phyloP scores from a whole-genome alignment of 208 protist species.

The Leishmania lainsoni region DNA sequence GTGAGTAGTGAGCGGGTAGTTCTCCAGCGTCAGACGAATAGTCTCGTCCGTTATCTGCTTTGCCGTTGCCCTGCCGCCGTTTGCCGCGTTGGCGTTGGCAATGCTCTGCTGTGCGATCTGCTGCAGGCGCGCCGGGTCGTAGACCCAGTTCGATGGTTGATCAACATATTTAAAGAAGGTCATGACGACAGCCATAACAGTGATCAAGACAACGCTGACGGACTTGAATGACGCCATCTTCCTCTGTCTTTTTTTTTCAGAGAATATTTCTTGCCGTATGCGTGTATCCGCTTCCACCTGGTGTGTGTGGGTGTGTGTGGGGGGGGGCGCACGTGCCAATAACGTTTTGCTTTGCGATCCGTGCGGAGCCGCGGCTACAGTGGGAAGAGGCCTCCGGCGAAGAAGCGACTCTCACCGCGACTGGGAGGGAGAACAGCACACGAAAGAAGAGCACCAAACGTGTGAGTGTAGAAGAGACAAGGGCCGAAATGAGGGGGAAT shows the following conservation, averaged over 20 bases:
- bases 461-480: too few relatives aligned
- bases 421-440: too few relatives aligned
- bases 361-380: too few relatives aligned
- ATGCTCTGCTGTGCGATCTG: constrained; percentile 73
- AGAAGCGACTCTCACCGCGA: too few relatives aligned
- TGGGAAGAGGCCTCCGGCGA: too few relatives aligned
- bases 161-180: constrained; percentile 61
- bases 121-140: constrained; percentile 78
- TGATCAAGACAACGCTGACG: constrained; percentile 17
- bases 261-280: not conserved
- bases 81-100: constrained; percentile 41
- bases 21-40: constrained; percentile 56
- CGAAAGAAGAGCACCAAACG: too few relatives aligned
- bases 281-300: not conserved
- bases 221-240: not conserved
- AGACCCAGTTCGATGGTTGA: constrained; percentile 69
- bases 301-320: too few relatives aligned
- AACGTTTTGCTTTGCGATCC: not conserved
- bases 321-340: not conserved
- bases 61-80: constrained; percentile 43
- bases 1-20: constrained; percentile 49
- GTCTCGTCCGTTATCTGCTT: constrained; percentile 65
- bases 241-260: not conserved
- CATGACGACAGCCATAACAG: constrained; percentile 10
- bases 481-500: not conserved